These are phyloP conservation scores for Peribolospora kevripleyi DNA, from an alignment of 768 basidiomycete genomes.

Conservation along the genomic window DNA sequence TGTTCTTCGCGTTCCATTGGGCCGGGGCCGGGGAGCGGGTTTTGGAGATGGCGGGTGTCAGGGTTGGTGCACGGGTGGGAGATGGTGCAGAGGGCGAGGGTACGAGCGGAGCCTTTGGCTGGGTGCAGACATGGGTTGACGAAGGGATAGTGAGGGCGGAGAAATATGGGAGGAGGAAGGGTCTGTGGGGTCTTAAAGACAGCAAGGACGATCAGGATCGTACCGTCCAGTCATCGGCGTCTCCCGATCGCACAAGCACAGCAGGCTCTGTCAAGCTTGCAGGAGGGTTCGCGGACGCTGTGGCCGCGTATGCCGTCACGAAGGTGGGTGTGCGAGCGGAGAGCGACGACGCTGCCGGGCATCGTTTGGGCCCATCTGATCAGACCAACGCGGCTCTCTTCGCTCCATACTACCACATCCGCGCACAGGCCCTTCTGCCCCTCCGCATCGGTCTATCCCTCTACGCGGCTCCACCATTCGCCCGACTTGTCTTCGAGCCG, in stretches of 20 bases:
- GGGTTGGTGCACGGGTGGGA: neutral
- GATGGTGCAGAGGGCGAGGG: constrained; percentile 9
- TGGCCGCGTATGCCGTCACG: constrained; percentile 20
- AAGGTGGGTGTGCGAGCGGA: constrained; percentile 16
- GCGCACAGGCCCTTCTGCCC: constrained; percentile 3
- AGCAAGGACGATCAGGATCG: neutral
- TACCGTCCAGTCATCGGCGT: too few species aligned
- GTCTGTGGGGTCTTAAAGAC: neutral
- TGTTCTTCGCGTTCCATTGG: constrained; percentile 45
- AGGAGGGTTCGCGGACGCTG: constrained; percentile 17
- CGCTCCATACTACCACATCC: neutral
- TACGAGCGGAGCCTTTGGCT: constrained; percentile 15
- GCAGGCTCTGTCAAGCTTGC: constrained; percentile 4
- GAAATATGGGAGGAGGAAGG: constrained; percentile 6
- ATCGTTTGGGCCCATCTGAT: neutral
- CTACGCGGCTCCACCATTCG: constrained; percentile 2
- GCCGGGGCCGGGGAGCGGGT: constrained; percentile 45
- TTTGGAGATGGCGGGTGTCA: constrained; percentile 21
- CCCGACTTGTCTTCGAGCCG: neutral
- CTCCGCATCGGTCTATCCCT: constrained; percentile 5
- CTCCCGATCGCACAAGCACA: too few species aligned
- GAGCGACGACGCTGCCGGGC: too few species aligned
- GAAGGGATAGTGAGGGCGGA: constrained; percentile 5
- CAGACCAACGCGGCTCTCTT: neutral
- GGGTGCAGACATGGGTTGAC: constrained; percentile 14